phyloP scores from a whole-genome alignment of 768 basidiomycete species.

The Rhodotorula paludigena region DNA sequence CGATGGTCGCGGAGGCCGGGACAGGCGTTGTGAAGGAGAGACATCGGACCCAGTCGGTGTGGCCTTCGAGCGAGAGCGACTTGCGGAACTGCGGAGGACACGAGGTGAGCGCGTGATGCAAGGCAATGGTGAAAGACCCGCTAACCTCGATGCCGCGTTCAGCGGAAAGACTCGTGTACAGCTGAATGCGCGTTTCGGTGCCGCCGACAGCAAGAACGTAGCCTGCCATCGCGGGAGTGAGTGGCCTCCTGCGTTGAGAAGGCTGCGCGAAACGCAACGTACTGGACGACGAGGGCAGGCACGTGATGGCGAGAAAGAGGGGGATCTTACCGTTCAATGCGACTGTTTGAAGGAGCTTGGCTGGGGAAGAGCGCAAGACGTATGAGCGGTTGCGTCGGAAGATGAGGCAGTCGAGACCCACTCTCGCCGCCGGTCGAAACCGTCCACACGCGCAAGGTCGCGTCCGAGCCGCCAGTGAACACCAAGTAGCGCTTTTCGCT shows the following conservation, averaged over 20 bases:
- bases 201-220: constrained; percentile 69
- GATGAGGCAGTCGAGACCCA: background rate
- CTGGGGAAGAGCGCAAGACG: constrained; percentile 37
- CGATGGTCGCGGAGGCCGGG: background rate
- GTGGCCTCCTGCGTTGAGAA: background rate
- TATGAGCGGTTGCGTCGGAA: background rate
- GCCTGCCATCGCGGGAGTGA: constrained; percentile 42
- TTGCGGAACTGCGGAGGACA: constrained; percentile 20
- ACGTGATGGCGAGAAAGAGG: constrained; percentile 60
- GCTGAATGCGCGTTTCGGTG: constrained; percentile 73
- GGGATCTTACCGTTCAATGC: constrained; percentile 67
- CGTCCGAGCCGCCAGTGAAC: constrained; percentile 79
- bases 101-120: constrained; percentile 48
- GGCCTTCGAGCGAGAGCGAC: constrained; percentile 53
- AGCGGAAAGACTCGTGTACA: constrained; percentile 66
- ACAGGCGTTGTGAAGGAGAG: constrained; percentile 60
- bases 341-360: constrained; percentile 55
- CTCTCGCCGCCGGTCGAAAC: constrained; percentile 43
- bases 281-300: constrained; percentile 69
- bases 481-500: constrained; percentile 48
- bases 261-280: constrained; percentile 26
- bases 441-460: constrained; percentile 69
- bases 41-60: constrained; percentile 91
- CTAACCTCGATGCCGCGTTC: constrained; percentile 49
- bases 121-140: constrained; percentile 55